A percentile compares a stretch with the other conserved stretches of the same genome.
phyloP scores from a whole-genome alignment of 2,329 filamentous ascomycete species.

The Pseudopithomyces chartarum region DNA sequence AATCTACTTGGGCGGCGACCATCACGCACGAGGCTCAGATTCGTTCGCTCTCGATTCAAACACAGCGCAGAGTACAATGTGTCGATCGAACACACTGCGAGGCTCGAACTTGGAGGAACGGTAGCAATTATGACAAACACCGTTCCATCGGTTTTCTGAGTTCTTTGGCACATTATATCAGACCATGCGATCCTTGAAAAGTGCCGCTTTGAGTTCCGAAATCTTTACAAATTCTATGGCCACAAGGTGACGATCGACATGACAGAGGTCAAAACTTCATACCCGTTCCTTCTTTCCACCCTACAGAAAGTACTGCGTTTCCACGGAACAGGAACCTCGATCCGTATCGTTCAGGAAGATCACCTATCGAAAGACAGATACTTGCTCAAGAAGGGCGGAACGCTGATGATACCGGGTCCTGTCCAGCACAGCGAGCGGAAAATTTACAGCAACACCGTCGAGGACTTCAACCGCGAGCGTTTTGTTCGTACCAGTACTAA shows the following conservation, averaged over 20 bases:
- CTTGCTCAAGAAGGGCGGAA: slow-evolving; percentile 39
- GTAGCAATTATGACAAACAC: slow-evolving; percentile 48
- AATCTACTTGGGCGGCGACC: too few relatives aligned
- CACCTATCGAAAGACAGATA: slow-evolving; percentile 31
- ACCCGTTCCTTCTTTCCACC: slow-evolving; percentile 45
- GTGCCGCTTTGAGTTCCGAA: too few relatives aligned
- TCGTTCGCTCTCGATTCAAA: too few relatives aligned
- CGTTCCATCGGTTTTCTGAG: slow-evolving; percentile 47
- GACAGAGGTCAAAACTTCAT: slow-evolving; percentile 37
- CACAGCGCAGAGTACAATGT: slow-evolving; percentile 38
- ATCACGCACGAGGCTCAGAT: too few relatives aligned
- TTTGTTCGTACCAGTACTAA: slow-evolving; percentile 18
- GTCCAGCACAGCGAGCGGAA: slow-evolving; percentile 29
- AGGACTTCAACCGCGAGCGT: slow-evolving; percentile 35
- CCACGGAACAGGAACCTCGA: slow-evolving; percentile 36
- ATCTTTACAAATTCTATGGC: too few relatives aligned
- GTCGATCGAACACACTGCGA: slow-evolving; percentile 41
- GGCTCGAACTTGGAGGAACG: slow-evolving; percentile 46
- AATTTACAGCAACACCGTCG: slow-evolving; percentile 33
- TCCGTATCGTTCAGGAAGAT: slow-evolving; percentile 38
- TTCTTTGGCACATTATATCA: slow-evolving; percentile 39
- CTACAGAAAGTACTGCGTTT: slow-evolving; percentile 49
- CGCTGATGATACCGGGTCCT: slow-evolving; percentile 32
- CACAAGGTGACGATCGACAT: slow-evolving; percentile 40
- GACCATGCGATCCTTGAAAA: too few relatives aligned